Base-by-base conservation (phyloP, 2,329 filamentous ascomycete genomes). In the Sporothrix pallida region DNA sequence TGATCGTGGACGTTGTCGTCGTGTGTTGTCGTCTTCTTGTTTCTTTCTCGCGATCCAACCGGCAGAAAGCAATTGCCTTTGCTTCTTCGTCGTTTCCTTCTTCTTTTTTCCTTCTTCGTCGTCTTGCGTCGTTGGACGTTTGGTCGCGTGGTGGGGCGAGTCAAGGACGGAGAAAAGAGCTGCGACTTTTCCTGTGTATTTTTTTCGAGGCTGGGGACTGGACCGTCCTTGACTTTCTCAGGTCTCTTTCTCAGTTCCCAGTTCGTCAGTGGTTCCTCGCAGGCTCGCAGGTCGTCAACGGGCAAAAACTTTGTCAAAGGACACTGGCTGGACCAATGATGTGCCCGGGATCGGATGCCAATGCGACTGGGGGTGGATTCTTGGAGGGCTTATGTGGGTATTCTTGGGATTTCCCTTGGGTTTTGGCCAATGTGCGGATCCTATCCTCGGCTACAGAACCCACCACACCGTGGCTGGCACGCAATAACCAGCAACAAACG, bases 381-480 rank as follows among this genome's bases (percentile, higher is more conserved):
- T 37, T 26, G 62, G 62, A 52, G 65, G 67, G 26, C 20, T 26
- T 26, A 23, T 26, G 52, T 56, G 52, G 20, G 20, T 56, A 37
- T 37, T 37, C 31, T 7, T 37, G 31, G 31, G 31, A 37, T 37
- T 37, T 37, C 7, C 31, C 31, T 37, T 37, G 31, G 3, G 31
- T 56, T 54, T 23, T 37, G 26, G 26, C 48, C 67, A 54, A 50
- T 44, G 37, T 62, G 54, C 54, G 42, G 69, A 71, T 60, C 42
- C 52, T 71, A 71, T 71, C 70, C 70, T 71, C 70, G 70, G 70
- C 70, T 71, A 71, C 54, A 56, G 62, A 31, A n/a, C 68, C n/a
- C 9, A 58, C n/a, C 9, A 58, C 31, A 23, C 68, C 50, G 52
- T 58, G 68, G 52, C 67, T 70, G 31, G 67, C 65, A 69, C 65